Base-by-base conservation (phyloP, 805 yeast species). In the Pichia phayaonensis region DNA sequence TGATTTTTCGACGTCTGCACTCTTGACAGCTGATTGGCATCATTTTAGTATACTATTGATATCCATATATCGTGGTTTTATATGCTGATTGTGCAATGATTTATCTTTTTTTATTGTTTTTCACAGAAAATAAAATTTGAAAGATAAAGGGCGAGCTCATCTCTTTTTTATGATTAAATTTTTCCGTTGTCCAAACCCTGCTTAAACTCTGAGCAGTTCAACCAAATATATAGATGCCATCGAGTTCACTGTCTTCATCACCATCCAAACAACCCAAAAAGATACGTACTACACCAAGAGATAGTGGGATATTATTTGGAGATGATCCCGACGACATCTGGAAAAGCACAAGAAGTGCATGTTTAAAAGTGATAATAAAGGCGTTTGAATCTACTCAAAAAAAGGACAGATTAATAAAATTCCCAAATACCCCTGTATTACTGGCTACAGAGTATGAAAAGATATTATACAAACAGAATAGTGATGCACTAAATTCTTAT, bases 161-260 rank as follows among this genome's bases (percentile, higher is more conserved):
- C n/a, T n/a, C n/a, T n/a, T n/a, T n/a, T n/a, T n/a, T n/a, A n/a
- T n/a, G n/a, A n/a, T 26, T 26, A 26, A 26, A 26, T 26, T 26
- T 2, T 26, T 11, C 7, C 29, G 8, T 26, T 26, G 29, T 10
- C 29, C 29, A 3, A 10, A 26, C 12, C 29, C n/a, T n/a, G n/a
- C n/a, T n/a, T n/a, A n/a, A n/a, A n/a, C n/a, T n/a, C n/a, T n/a
- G n/a, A n/a, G n/a, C n/a, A n/a, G n/a, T n/a, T n/a, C n/a, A n/a
- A n/a, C n/a, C n/a, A n/a, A 29, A 29, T 29, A 29, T 29, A 29
- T 3, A 29, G 8, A 34, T 34, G 54, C 81, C 65, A 10, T 81
- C 81, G 24, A 34, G 5, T 16, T n/a, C 20, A 4, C 7, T 1
- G n/a, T 5, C 76, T 63, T 16, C 76, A 72, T 0, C 80, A 73